A percentile compares a stretch with the other conserved stretches of the same genome.
Conservation (phyloP, 2,329 filamentous ascomycete species). For the Colletotrichum tropicale region DNA sequence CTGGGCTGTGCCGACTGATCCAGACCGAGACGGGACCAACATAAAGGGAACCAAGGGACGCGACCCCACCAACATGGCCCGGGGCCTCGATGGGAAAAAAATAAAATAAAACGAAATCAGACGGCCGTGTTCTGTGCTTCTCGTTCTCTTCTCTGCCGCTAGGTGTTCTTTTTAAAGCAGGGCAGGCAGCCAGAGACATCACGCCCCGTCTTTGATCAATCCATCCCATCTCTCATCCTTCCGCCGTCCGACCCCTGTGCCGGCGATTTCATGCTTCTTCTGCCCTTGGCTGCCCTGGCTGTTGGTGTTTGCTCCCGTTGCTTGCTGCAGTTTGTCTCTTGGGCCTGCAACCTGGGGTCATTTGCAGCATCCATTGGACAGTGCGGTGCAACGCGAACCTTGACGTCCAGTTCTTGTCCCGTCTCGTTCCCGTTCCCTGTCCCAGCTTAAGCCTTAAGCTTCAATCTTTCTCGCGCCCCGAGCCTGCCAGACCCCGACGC, state of each 20-base stretch:
- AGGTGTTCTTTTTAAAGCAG: background rate
- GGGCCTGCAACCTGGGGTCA: background rate
- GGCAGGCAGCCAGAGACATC: background rate
- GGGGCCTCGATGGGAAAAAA: background rate
- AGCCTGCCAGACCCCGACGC: background rate
- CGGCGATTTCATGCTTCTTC: background rate
- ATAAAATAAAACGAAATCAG: background rate
- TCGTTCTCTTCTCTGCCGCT: background rate
- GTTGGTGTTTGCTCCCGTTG: background rate
- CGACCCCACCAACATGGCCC: background rate
- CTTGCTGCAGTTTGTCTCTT: background rate
- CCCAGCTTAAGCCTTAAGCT: background rate
- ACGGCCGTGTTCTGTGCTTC: background rate
- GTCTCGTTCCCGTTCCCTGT: background rate
- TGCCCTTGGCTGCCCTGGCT: background rate
- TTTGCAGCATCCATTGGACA: background rate
- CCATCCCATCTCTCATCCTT: background rate
- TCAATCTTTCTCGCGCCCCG: background rate
- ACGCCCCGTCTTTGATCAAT: background rate
- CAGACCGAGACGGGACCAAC: constrained; percentile 6
- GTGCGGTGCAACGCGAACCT: background rate
- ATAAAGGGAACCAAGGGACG: background rate
- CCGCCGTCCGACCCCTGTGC: background rate
- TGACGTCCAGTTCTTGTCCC: background rate
- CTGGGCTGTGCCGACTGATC: constrained; percentile 19